Evolutionary conservation across 257 asterid species (phyloP).

Genomic region (Gentiana dahurica): DNA sequence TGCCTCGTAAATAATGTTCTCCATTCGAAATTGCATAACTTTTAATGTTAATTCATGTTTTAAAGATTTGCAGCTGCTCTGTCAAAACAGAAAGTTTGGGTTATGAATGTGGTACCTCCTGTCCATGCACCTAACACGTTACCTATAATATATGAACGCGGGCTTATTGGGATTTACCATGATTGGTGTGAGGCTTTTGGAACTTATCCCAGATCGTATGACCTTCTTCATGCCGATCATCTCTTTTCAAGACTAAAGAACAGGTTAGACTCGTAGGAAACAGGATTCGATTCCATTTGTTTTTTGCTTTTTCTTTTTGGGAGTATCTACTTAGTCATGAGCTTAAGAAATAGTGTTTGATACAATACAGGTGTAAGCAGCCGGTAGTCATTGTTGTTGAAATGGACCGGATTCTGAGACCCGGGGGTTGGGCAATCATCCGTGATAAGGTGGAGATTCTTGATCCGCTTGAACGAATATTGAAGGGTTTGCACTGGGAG

Average conservation of each 20-base stretch:
- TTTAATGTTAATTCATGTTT: constrained; percentile 5
- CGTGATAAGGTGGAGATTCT: constrained; percentile 82
- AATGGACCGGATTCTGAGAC: constrained; percentile 84
- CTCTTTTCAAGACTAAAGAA: constrained; percentile 91
- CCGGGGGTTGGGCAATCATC: constrained; percentile 81
- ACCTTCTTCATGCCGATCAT: constrained; percentile 94
- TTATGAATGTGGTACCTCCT: constrained; percentile 84
- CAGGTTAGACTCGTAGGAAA: background rate
- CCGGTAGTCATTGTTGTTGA: constrained; percentile 64
- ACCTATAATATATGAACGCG: constrained; percentile 84
- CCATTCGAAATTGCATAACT: background rate
- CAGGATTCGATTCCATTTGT: too few species aligned
- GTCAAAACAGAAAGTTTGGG: constrained; percentile 66
- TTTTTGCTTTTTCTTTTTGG: background rate
- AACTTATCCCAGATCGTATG: constrained; percentile 88
- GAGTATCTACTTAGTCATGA: background rate
- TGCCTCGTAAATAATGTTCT: background rate
- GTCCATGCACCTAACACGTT: constrained; percentile 86
- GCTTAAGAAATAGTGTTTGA: background rate
- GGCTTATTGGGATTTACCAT: constrained; percentile 80
- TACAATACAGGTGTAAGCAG: constrained; percentile 79
- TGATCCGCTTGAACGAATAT: constrained; percentile 62
- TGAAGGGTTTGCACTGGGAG: constrained; percentile 82
- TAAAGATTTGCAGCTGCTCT: constrained; percentile 96
- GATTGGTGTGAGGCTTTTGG: constrained; percentile 96